These are phyloP conservation scores for Calendula officinalis DNA, from an alignment of 129 eudicot genomes.

Conservation along the genomic window DNA sequence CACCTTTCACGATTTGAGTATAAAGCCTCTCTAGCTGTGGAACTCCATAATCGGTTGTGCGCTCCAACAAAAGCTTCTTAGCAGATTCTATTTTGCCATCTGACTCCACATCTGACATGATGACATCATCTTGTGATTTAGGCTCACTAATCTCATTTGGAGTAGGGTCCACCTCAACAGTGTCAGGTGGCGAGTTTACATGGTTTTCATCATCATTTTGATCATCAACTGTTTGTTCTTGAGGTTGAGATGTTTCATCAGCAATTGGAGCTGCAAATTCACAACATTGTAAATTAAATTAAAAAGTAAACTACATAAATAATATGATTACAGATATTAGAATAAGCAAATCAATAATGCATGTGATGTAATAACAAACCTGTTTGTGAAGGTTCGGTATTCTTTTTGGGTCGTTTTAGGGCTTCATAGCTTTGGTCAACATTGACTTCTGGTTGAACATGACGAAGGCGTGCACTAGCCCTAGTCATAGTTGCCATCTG, in stretches of 20 bases:
- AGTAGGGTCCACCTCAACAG: conserved; percentile 28
- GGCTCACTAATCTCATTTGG: conserved; percentile 14
- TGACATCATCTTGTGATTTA: conserved; percentile 44
- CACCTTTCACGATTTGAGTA: conserved; percentile 72
- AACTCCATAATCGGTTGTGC: conserved; percentile 54
- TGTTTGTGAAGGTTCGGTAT: conserved; percentile 50
- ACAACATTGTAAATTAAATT: not conserved
- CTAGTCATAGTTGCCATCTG: conserved; percentile 66
- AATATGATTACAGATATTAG: not conserved
- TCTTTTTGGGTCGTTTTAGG: conserved; percentile 67
- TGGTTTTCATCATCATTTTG: conserved; percentile 33
- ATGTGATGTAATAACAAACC: conserved; percentile 35
- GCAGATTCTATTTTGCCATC: conserved; percentile 48
- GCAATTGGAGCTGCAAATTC: conserved; percentile 27
- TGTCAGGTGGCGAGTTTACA: conserved; percentile 34
- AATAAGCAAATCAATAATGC: conserved; percentile 1
- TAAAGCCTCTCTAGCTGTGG: conserved; percentile 88
- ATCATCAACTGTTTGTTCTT: conserved; percentile 46
- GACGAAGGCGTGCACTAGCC: conserved; percentile 95
- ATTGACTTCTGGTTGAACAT: conserved; percentile 90
- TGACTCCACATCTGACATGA: conserved; percentile 54
- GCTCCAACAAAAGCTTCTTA: conserved; percentile 57
- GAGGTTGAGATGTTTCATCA: conserved; percentile 47
- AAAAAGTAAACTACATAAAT: not conserved
- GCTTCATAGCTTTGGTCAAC: conserved; percentile 77